Percentiles rank a stretch among this genome's conserved stretches.
Conservation (phyloP, 2,329 filamentous ascomycete species). For the Apiospora hydei region DNA sequence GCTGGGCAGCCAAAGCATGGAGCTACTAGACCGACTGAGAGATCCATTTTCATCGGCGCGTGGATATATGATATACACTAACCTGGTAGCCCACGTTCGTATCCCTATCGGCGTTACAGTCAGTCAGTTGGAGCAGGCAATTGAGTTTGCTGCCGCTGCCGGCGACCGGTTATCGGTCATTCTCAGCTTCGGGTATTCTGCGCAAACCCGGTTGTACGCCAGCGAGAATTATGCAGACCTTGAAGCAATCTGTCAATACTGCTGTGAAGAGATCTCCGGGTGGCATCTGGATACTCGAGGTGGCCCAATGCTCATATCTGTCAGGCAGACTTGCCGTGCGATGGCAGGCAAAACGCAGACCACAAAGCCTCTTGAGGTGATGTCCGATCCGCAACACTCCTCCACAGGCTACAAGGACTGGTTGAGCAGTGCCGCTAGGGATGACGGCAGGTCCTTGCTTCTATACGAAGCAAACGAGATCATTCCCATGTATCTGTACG, state of each 20-base stretch:
- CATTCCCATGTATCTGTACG: conserved; percentile 68
- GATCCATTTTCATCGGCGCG: conserved; percentile 72
- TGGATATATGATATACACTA: conserved; percentile 72
- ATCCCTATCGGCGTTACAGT: conserved; percentile 66
- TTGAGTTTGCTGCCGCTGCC: conserved; percentile 70
- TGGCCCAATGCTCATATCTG: conserved; percentile 71
- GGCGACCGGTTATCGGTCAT: conserved; percentile 78
- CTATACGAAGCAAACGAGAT: conserved; percentile 75
- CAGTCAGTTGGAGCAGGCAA: conserved; percentile 67
- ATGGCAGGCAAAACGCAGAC: conserved; percentile 75
- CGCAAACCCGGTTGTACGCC: conserved; percentile 72
- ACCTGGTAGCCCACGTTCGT: conserved; percentile 75
- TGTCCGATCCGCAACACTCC: conserved; percentile 74
- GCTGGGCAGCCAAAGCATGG: conserved; percentile 67
- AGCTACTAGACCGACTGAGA: conserved; percentile 68
- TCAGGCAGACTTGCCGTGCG: conserved; percentile 72
- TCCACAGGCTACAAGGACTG: conserved; percentile 65
- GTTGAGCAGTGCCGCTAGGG: conserved; percentile 58
- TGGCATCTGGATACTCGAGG: conserved; percentile 77
- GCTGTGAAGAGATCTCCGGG: conserved; percentile 75
- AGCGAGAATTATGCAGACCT: conserved; percentile 74
- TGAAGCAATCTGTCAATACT: conserved; percentile 73
- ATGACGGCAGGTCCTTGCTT: conserved; percentile 69
- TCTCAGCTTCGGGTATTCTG: conserved; percentile 72
- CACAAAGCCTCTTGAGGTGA: conserved; percentile 59